Evolutionary conservation across 1,284 basidiomycete genomes (phyloP), one percentile per base, ranked within the genome.

Genomic region (Malassezia slooffiae): DNA sequence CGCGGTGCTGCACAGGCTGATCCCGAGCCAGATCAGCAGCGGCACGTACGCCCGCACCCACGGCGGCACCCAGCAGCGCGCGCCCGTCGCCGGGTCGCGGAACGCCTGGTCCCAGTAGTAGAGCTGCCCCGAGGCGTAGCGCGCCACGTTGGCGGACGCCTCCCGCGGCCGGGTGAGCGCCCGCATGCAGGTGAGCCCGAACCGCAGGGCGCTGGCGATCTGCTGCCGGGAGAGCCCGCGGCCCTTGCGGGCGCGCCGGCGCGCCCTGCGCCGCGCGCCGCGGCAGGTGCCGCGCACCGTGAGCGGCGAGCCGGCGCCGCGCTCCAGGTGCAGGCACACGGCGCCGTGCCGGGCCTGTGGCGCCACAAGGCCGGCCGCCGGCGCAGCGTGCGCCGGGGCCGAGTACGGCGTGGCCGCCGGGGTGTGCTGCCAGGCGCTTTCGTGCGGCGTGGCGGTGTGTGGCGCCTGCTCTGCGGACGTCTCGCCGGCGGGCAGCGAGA

Each of bases 1-100:
- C 33, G 58, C 47, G 3, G 67, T 68, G 41, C 62, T 65, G 16
- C 38, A 43, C 11, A 70, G 39, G 34, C 60, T 66, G 43, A 71
- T 57, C n/a, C 36, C 58, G 19, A 70, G 52, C 70, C 70, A 71
- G 41, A 71, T 62, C 22, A 71, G 46, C 22, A 71, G 52, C 13
- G 70, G 70, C 15, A 67, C 47, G 38, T 70, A 71, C 5, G 69
- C 69, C 26, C 55, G 56, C 16, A 71, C 41, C 62, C 69, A 67
- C 15, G 52, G 49, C 3, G 70, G 70, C 29, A 51, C 47, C 53
- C 53, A 66, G 43, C 50, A 50, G 12, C 65, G 47, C 48, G 49
- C 24, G 24, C 58, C 56, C 16, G 62, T 65, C 5, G 47, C 43
- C 4, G 63, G 62, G 38, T 68, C 53, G 10, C 66, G 47, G 35